Percentiles rank a stretch among this genome's conserved stretches.
These are phyloP conservation scores for Trebouxia sp. DNA, from an alignment of 139 green algal species.

Conservation along the genomic window DNA sequence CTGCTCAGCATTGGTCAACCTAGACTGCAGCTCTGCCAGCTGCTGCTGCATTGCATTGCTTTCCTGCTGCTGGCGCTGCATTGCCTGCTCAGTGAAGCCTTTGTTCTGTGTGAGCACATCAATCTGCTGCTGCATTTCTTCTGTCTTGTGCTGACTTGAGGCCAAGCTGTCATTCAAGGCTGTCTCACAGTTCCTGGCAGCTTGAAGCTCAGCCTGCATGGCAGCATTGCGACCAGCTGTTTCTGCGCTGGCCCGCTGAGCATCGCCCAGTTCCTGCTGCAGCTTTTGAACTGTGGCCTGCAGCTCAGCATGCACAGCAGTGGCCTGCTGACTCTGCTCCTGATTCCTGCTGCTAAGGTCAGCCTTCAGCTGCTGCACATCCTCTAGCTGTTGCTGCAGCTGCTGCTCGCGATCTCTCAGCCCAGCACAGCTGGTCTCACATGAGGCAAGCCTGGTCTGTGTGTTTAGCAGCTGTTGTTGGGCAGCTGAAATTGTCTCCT, in stretches of 20 bases:
- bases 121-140: not conserved
- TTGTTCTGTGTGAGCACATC: not conserved
- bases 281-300: not conserved
- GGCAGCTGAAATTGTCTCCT: not conserved
- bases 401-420: not conserved
- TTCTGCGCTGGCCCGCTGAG: no score
- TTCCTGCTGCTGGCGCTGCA: slow-evolving; percentile 16
- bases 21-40: slow-evolving; percentile 4
- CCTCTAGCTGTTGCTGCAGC: not conserved
- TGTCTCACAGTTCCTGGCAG: not conserved
- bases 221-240: not conserved
- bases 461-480: not conserved
- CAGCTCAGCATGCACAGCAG: slow-evolving; percentile 11
- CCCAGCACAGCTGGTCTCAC: not conserved
- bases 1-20: not conserved
- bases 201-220: not conserved
- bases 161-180: not conserved
- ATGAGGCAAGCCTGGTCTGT: not conserved
- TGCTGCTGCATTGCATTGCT: not conserved
- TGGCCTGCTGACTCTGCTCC: not conserved
- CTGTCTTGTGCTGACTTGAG: not conserved
- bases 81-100: not conserved
- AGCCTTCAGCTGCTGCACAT: not conserved
- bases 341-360: not conserved
- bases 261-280: no score